Base-by-base conservation (phyloP, 768 basidiomycete genomes). In the Flagelloscypha sp. region DNA sequence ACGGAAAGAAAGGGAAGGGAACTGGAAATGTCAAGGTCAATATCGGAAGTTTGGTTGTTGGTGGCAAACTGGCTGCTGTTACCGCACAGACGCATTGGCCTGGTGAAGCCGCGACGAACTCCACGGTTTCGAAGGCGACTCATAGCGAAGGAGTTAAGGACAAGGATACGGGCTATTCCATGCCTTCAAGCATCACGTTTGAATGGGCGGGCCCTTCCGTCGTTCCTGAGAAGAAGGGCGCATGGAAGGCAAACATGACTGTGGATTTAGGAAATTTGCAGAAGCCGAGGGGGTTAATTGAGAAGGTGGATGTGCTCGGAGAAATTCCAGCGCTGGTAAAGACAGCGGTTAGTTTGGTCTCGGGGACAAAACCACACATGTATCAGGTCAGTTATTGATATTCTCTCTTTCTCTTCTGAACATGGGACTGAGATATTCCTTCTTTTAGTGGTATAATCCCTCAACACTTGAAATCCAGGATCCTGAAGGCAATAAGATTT, bases 301-400 rank as follows among this genome's bases (percentile, higher is more conserved):
- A 90, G 57, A 92, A 94, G 59, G 87, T 98, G 18, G 92, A 99
- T 50, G 79, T 98, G 3, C 72, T 99, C 7, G 92, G 85, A 5
- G 93, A 99, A 64, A 87, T 95, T 44, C 95, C 95, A 8, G 79
- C 82, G 41, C 78, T 94, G 36, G 62, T 99, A 55, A 89, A 90
- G 66, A 77, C 90, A 57, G 82, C 90, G 42, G 79, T 99, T 46
- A 88, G 82, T 51, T 94, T 94, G 49, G 90, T 90, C 24, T 79
- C 92, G 24, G 85, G 88, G 25, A 89, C 87, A 15, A 92, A 93
- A 57, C 94, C 90, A 0, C 93, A 79, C 56, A 84, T 94, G 55
- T 95, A 94, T 58, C 88, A 93, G 74, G 90, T 84, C 35, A 36
- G 76, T 61, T 25, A 18, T 32, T 36, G 42, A 33, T 29, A 21